These are phyloP conservation scores for Eucalyptus leucophloia DNA, from an alignment of 345 rosid genomes.

Conservation along the genomic window DNA sequence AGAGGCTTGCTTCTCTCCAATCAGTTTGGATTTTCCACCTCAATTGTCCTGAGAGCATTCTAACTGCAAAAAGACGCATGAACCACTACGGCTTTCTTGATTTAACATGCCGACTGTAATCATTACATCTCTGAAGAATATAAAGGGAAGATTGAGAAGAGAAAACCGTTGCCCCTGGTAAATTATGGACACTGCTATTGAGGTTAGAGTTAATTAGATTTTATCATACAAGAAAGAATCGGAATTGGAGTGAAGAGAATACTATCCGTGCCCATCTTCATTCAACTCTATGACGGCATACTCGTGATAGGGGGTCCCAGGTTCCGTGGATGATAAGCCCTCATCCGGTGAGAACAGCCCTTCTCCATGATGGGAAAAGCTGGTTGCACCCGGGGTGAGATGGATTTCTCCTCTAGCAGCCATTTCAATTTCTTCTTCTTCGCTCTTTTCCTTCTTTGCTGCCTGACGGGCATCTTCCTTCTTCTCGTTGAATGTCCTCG, in stretches of 20 bases:
- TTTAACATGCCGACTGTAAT: neutral
- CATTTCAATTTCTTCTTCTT: neutral
- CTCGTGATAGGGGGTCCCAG: neutral
- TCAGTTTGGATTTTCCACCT: neutral
- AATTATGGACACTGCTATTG: neutral
- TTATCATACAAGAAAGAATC: neutral
- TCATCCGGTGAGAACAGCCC: neutral
- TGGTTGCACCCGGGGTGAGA: neutral
- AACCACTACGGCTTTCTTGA: neutral
- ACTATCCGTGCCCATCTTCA: neutral
- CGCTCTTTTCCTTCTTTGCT: neutral
- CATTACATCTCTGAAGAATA: neutral
- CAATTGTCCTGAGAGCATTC: neutral
- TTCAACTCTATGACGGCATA: neutral
- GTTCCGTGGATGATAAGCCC: neutral
- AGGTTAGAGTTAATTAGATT: neutral
- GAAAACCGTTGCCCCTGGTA: neutral
- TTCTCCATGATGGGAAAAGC: neutral
- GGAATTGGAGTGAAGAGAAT: neutral
- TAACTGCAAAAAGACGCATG: neutral
- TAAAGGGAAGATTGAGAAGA: neutral
- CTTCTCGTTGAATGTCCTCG: neutral
- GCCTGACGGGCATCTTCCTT: neutral
- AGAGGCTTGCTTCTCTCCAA: neutral
- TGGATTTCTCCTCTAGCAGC: neutral